A percentile compares a stretch with the other conserved stretches of the same genome.
Evolutionary conservation across 2,329 filamentous ascomycete genomes (phyloP).

Genomic region (Alternaria metachromatica): DNA sequence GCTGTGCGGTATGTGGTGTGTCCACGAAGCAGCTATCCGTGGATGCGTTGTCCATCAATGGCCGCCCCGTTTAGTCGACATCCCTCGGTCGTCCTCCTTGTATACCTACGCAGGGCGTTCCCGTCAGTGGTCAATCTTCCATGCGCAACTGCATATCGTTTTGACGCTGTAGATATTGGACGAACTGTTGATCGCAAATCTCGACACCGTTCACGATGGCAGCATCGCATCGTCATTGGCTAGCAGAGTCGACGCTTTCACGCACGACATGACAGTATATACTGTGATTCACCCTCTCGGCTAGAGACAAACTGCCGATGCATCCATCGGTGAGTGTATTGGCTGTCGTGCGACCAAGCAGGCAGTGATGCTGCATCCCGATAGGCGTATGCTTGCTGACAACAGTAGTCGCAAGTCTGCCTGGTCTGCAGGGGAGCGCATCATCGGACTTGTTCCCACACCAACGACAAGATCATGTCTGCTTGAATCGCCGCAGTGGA

Average conservation of each 20-base stretch:
- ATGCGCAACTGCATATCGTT: neutral
- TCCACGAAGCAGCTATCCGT: conserved; percentile 21
- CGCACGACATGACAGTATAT: neutral
- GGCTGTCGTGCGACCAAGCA: conserved; percentile 20
- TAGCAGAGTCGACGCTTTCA: neutral
- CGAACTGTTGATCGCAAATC: neutral
- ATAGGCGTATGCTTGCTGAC: conserved; percentile 9
- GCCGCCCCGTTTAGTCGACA: neutral
- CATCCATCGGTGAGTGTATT: neutral
- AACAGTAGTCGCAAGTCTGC: neutral
- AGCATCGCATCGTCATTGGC: neutral
- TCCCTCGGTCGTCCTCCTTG: neutral
- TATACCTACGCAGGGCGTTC: neutral
- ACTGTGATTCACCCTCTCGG: neutral
- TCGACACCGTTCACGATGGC: neutral
- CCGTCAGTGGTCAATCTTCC: neutral
- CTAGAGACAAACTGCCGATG: conserved; percentile 9
- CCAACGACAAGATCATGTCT: conserved; percentile 9
- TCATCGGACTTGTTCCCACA: conserved; percentile 17
- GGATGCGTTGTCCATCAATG: conserved; percentile 18
- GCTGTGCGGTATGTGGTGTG: conserved; percentile 28
- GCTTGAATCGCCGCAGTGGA: conserved; percentile 12
- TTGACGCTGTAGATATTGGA: neutral
- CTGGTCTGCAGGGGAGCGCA: conserved; percentile 8
- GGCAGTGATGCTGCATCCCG: conserved; percentile 7